Evolutionary conservation across 345 rosid genomes (phyloP), one percentile per base, ranked within the genome.

Genomic region (Turritis glabra): DNA sequence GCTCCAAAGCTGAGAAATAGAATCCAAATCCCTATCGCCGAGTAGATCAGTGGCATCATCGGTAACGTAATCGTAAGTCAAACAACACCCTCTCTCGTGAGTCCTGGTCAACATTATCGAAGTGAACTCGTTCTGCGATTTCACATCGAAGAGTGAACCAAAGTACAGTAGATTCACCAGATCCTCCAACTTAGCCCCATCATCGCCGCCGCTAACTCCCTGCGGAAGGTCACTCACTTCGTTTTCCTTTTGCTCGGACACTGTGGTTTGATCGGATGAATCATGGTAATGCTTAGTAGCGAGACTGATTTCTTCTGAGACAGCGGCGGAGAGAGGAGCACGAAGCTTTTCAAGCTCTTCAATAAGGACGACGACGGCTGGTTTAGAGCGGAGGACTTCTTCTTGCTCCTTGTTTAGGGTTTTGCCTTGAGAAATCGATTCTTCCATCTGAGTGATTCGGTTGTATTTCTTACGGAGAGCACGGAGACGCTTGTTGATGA

Each of bases 341-440:
- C 90, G 90, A 29, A 96, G 87, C 88, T 89, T 90, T 67, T 92
- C 98, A 56, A 96, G 91, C 79, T 96, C 98, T 9, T 96, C 98
- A 70, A 92, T 88, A 3, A 85, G 72, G 63, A 88, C 81, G 62
- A 72, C 5, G 61, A 92, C 86, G 66, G 82, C 52, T 50, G 95
- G 90, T 69, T 96, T 92, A 3, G 97, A 89, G 41, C 90, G 96
- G 71, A 96, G 86, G 38, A 89, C 86, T 38, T 96, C 98, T 40
- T 90, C 87, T 66, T 96, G 98, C 69, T 92, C 99, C 71, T 86
- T 88, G 85, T 85, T 84, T 81, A 96, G 80, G 53, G 84, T 22
- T 72, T 92, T 96, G 0, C 99, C 99, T 41, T 88, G 98, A 41
- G 93, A 68, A 38, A 85, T 38, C 15, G 97, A 69, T 58, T 90